Evolutionary conservation across 371 early-diverging fungal species (phyloP).

Genomic region (Blastocladiella emersonii): DNA sequence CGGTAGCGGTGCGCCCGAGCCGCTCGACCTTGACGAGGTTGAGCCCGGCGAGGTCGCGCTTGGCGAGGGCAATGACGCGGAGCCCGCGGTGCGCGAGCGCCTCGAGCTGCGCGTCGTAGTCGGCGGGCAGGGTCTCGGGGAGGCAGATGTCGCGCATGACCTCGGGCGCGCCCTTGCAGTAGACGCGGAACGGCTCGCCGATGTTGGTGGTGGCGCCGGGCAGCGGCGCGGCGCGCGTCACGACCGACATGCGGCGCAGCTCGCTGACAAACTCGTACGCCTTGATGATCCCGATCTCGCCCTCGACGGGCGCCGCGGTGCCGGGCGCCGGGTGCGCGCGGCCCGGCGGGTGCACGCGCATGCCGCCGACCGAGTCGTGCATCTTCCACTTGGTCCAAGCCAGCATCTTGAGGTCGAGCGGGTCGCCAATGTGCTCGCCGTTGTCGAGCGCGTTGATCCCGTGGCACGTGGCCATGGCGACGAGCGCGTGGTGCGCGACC

Average conservation of each 20-base stretch:
- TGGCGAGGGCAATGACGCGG: constrained; percentile 88
- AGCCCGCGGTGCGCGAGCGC: constrained; percentile 88
- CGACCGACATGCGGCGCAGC: constrained; percentile 88
- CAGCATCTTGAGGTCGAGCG: constrained; percentile 98
- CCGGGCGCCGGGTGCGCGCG: not conserved
- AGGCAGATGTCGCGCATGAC: constrained; percentile 73
- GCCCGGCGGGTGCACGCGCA: not conserved
- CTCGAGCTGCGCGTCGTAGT: constrained; percentile 63
- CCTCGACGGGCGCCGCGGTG: not conserved
- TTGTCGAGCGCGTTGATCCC: constrained; percentile 82
- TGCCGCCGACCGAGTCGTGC: constrained; percentile 54
- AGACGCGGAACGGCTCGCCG: constrained; percentile 62
- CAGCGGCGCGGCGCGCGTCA: constrained; percentile 16
- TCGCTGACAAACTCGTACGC: constrained; percentile 91
- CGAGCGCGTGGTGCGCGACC: no score
- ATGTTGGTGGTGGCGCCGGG: constrained; percentile 57
- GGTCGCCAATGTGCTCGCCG: constrained; percentile 82
- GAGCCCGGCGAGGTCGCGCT: constrained; percentile 48
- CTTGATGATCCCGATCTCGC: constrained; percentile 78
- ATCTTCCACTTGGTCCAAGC: constrained; percentile 84
- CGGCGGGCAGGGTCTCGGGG: constrained; percentile 56
- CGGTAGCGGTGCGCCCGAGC: constrained; percentile 64
- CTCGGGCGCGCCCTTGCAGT: constrained; percentile 96
- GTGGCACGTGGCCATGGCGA: constrained; percentile 93
- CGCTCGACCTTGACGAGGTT: constrained; percentile 65